phyloP scores from a whole-genome alignment of 78 protist species.

The Thecamonas trahens region DNA sequence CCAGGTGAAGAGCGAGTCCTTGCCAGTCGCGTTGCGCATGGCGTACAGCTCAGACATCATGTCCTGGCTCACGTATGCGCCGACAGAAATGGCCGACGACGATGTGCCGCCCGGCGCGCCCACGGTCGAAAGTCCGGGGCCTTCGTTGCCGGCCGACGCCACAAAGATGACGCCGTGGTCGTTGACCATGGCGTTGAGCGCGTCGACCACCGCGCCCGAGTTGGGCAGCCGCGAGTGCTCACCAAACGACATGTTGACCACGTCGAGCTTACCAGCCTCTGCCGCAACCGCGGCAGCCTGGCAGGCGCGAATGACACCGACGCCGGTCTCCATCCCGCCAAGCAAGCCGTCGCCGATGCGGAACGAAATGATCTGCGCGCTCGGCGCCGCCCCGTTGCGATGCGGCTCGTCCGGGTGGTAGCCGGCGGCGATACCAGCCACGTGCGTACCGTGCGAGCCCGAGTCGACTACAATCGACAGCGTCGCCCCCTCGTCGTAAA shows the following conservation, averaged over 20 bases:
- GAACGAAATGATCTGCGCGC: conserved; percentile 44
- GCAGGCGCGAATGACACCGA: conserved; percentile 42
- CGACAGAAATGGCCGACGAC: conserved; percentile 42
- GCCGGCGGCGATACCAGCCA: conserved; percentile 67
- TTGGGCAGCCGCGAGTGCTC: conserved; percentile 14
- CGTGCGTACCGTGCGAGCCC: conserved; percentile 72
- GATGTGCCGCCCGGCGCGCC: conserved; percentile 57
- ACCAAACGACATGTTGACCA: conserved; percentile 63
- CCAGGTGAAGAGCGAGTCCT: conserved; percentile 46
- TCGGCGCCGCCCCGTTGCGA: conserved; percentile 70
- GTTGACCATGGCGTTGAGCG: conserved; percentile 5
- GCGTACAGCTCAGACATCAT: conserved; percentile 51
- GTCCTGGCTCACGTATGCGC: conserved; percentile 33
- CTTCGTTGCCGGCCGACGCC: conserved; percentile 50
- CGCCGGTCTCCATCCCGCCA: conserved; percentile 55
- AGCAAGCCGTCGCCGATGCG: conserved; percentile 64
- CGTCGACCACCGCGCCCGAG: conserved; percentile 17
- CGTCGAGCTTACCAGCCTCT: conserved; percentile 19
- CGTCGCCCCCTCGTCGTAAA: conserved; percentile 41
- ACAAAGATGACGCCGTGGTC: conserved; percentile 7
- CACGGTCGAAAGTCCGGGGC: conserved; percentile 54
- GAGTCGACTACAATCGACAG: conserved; percentile 33
- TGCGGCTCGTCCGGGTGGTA: conserved; percentile 27
- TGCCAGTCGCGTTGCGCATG: conserved; percentile 10
- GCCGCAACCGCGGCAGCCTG: conserved; percentile 15